A percentile compares a stretch with the other conserved stretches of the same genome.
phyloP scores from a whole-genome alignment of 345 rosid species.

The Barbarea vulgaris region DNA sequence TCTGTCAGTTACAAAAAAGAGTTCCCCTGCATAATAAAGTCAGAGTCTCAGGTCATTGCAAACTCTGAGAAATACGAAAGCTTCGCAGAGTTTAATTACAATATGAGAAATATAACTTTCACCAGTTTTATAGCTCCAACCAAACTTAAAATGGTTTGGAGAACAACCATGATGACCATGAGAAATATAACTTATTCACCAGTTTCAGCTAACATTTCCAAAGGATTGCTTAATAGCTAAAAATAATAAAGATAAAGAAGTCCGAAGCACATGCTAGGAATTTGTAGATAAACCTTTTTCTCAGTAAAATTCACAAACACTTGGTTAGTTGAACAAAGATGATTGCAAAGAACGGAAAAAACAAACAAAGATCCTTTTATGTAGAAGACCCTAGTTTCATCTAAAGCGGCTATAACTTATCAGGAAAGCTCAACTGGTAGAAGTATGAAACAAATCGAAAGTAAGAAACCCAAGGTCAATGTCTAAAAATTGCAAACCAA shows the following conservation, averaged over 20 bases:
- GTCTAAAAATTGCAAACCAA: neutral
- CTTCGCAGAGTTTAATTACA: neutral
- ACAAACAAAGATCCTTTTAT: neutral
- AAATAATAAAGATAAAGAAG: neutral
- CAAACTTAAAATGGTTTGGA: neutral
- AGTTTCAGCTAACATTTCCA: neutral
- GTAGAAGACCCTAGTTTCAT: neutral
- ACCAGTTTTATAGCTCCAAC: neutral
- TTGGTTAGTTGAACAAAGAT: neutral
- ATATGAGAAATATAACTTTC: neutral
- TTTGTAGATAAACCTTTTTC: neutral
- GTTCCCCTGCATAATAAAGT: slow-evolving; percentile 68
- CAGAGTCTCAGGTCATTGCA: slow-evolving; percentile 11
- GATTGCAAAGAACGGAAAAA: neutral
- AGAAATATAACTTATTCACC: too few species aligned
- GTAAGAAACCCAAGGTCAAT: neutral
- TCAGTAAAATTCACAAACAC: neutral
- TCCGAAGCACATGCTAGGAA: neutral
- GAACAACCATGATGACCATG: neutral
- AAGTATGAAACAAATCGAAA: neutral
- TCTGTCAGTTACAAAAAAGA: slow-evolving; percentile 79
- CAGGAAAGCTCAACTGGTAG: neutral
- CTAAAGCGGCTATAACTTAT: neutral
- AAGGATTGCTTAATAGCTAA: neutral
- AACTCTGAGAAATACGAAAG: neutral